phyloP scores from a whole-genome alignment of 2,329 filamentous ascomycete species.

The Cryphonectria radicalis region DNA sequence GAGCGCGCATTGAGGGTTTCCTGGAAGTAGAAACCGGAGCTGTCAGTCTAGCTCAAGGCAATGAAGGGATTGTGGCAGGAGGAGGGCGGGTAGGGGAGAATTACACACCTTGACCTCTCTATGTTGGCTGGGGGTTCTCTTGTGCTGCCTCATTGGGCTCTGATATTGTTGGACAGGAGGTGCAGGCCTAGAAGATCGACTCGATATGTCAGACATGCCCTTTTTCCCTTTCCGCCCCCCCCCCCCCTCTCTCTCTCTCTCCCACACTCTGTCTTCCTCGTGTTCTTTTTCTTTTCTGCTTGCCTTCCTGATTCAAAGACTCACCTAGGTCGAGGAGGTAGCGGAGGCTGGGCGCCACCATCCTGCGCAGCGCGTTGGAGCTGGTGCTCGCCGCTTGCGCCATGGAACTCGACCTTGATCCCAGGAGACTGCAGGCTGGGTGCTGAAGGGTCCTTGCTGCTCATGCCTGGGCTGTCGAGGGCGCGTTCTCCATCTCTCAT shows the following conservation, averaged over 20 bases:
- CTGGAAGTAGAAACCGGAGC: slow-evolving; percentile 46
- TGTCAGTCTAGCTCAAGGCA: slow-evolving; percentile 1
- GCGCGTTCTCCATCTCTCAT: not conserved
- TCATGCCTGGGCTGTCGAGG: slow-evolving; percentile 7
- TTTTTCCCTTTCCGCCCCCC: not conserved
- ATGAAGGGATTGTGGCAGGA: not conserved
- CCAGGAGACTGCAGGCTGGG: slow-evolving; percentile 42
- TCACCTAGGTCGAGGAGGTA: slow-evolving; percentile 47
- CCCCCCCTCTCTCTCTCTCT: not conserved
- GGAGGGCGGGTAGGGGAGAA: not conserved
- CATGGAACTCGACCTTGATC: slow-evolving; percentile 44
- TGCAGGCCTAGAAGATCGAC: slow-evolving; percentile 45
- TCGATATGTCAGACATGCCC: slow-evolving; percentile 17
- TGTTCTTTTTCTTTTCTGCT: not conserved
- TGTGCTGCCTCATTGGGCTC: slow-evolving; percentile 62
- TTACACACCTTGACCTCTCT: slow-evolving; percentile 59
- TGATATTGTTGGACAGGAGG: slow-evolving; percentile 48
- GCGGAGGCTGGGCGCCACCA: slow-evolving; percentile 37
- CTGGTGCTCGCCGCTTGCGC: slow-evolving; percentile 30
- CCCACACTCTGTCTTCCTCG: not conserved
- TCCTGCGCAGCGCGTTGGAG: slow-evolving; percentile 9
- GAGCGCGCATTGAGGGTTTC: slow-evolving; percentile 91
- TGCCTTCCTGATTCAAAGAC: slow-evolving; percentile 32
- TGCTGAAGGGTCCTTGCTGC: slow-evolving; percentile 18
- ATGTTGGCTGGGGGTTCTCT: slow-evolving; percentile 60